A percentile compares a stretch with the other conserved stretches of the same genome.
Conservation (phyloP, 768 basidiomycete species). For the Phanerochaete carnosa region DNA sequence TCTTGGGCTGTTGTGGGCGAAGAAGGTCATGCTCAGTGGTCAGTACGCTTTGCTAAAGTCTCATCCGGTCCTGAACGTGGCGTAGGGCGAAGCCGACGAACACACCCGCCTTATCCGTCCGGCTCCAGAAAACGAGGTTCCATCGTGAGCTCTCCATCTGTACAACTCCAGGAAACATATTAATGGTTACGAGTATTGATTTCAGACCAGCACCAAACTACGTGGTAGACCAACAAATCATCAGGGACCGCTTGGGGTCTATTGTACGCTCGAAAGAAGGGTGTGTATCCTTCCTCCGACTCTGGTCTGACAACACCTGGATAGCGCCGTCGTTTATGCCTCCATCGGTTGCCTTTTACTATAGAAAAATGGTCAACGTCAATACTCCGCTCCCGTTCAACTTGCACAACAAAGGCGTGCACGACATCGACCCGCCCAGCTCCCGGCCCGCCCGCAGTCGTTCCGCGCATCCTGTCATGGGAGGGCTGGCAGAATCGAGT, state of each 20-base stretch:
- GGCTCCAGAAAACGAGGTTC: slow-evolving; percentile 21
- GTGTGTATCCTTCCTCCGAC: slow-evolving; percentile 32
- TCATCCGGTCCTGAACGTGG: neutral
- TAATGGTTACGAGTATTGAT: neutral
- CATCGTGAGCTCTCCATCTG: slow-evolving; percentile 19
- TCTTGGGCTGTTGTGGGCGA: neutral
- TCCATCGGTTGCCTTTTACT: neutral
- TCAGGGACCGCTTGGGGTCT: slow-evolving; percentile 47
- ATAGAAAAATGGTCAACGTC: slow-evolving; percentile 71
- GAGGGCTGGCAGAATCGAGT: slow-evolving; percentile 1
- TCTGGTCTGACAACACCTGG: neutral
- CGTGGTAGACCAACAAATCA: slow-evolving; percentile 42
- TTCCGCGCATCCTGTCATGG: slow-evolving; percentile 23
- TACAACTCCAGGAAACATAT: neutral
- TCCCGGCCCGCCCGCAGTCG: slow-evolving; percentile 30
- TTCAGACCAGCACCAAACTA: slow-evolving; percentile 16
- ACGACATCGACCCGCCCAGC: slow-evolving; percentile 21
- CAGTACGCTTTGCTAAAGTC: neutral
- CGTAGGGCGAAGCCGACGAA: slow-evolving; percentile 25
- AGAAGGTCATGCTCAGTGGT: neutral
- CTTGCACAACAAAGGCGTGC: slow-evolving; percentile 40
- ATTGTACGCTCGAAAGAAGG: slow-evolving; percentile 63
- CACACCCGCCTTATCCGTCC: slow-evolving; percentile 29
- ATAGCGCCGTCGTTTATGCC: neutral
- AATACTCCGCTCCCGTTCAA: slow-evolving; percentile 60